These are phyloP conservation scores for Marsdenia floribunda DNA, from an alignment of 257 asterid genomes.

Conservation along the genomic window DNA sequence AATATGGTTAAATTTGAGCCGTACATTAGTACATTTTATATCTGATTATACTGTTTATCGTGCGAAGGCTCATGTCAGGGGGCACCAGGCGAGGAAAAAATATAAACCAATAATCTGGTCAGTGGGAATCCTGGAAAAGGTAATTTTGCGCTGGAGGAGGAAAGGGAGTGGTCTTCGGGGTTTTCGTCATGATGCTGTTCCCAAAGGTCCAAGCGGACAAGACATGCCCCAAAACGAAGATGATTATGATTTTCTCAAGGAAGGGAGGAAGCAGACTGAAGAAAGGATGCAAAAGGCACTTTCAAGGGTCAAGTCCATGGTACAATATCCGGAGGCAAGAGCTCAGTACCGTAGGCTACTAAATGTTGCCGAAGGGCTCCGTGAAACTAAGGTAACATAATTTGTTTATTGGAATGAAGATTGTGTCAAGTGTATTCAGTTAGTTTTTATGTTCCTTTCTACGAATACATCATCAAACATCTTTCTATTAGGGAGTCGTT, in stretches of 20 bases:
- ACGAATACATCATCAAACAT: background rate
- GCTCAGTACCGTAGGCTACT: slow-evolving; percentile 91
- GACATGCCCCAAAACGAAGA: slow-evolving; percentile 44
- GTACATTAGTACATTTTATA: background rate
- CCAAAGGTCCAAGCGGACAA: slow-evolving; percentile 30
- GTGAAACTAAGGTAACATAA: slow-evolving; percentile 61
- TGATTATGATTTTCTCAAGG: slow-evolving; percentile 78
- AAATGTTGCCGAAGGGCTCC: slow-evolving; percentile 72
- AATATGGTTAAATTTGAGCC: background rate
- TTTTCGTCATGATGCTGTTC: slow-evolving; percentile 49
- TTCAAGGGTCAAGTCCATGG: slow-evolving; percentile 85
- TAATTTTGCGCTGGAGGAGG: slow-evolving; percentile 92
- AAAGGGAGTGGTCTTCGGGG: slow-evolving; percentile 89
- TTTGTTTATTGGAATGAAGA: background rate
- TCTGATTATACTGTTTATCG: slow-evolving; percentile 20
- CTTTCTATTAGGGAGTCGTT: background rate
- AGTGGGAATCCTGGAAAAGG: slow-evolving; percentile 88
- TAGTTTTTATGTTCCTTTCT: background rate
- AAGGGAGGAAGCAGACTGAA: slow-evolving; percentile 87
- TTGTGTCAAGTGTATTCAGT: background rate
- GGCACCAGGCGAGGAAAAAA: slow-evolving; percentile 91
- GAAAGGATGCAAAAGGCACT: slow-evolving; percentile 86
- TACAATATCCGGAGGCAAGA: slow-evolving; percentile 80
- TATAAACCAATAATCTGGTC: slow-evolving; percentile 86
- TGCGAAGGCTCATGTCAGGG: slow-evolving; percentile 91